Base-by-base conservation (phyloP, 768 basidiomycete species). In the Rhodosporidiobolus sp. region DNA sequence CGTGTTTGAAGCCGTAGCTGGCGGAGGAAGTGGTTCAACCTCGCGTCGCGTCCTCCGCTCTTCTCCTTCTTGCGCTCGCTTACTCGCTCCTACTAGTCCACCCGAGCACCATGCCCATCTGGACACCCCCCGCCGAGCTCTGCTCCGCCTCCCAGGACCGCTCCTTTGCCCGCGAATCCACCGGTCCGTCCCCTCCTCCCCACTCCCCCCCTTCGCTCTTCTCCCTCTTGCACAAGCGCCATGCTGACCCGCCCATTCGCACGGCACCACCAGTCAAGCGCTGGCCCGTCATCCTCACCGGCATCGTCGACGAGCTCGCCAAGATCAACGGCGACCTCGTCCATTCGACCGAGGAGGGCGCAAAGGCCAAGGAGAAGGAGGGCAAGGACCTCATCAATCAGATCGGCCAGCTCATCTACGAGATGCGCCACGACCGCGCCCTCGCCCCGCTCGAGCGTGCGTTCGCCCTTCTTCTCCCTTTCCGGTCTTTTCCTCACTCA, bases 321-420 rank as follows among this genome's bases (percentile, higher is more conserved):
- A 85, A 86, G 54, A 79, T 85, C 67, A 89, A 89, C 71, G 90
- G 92, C 78, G 82, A n/a, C 63, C 70, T 6, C 35, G 62, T 12
- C 63, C 83, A 20, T 16, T 22, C 48, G 4, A 2, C 30, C 5
- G 80, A 84, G 22, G 82, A 78, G 69, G 85, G 84, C 74, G 76
- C 63, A 17, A 43, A 63, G 34, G 79, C 70, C 14, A 80, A 80
- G 80, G 82, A 92, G 52, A 80, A 81, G n/a, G 91, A 96, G 79
- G 92, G 91, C 2, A 90, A 88, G 78, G 82, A 76, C 22, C 87
- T 96, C 71, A 92, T 97, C 65, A 85, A 86, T 68, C 84, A 86
- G 78, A 83, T 90, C 60, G 87, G 88, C 77, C 86, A 86, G 79
- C 82, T 97, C 71, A 97, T 95, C 82, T 91, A 93, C 81, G 87